Percentiles rank a stretch among this genome's conserved stretches.
These are phyloP conservation scores for Fusarium irregulare DNA, from an alignment of 2,329 filamentous ascomycete species.

Conservation along the genomic window DNA sequence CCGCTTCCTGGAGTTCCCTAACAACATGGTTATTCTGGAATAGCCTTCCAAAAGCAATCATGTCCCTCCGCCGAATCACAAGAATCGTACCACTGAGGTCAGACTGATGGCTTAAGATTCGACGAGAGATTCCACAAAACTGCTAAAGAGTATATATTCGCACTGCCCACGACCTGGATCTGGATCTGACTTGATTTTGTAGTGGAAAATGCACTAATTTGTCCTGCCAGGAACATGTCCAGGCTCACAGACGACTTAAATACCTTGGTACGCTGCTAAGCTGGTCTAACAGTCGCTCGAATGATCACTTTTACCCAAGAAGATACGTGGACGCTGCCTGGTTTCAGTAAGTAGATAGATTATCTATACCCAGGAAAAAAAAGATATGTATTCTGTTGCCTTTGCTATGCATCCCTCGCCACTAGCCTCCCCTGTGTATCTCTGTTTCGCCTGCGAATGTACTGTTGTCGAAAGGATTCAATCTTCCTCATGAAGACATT, in stretches of 20 bases:
- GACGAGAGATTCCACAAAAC: neutral
- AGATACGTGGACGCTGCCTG: neutral
- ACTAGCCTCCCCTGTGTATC: neutral
- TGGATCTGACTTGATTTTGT: neutral
- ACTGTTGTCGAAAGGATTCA: neutral
- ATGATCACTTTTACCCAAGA: neutral
- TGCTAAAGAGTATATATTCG: neutral
- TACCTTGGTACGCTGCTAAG: neutral
- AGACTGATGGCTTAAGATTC: neutral
- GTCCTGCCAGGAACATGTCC: neutral
- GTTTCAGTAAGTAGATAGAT: neutral
- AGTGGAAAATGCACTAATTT: neutral
- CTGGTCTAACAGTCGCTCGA: neutral
- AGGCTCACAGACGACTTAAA: neutral
- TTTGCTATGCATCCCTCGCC: neutral
- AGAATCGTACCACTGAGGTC: neutral
- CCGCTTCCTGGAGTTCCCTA: neutral
- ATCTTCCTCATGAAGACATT: neutral
- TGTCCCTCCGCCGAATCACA: neutral
- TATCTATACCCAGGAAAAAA: neutral
- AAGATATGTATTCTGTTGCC: neutral
- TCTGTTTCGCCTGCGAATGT: neutral
- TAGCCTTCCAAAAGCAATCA: neutral
- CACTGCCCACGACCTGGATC: neutral
- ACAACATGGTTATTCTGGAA: neutral